Evolutionary conservation across 257 asterid genomes (phyloP).

Genomic region (Parsonsia alboflavescens): DNA sequence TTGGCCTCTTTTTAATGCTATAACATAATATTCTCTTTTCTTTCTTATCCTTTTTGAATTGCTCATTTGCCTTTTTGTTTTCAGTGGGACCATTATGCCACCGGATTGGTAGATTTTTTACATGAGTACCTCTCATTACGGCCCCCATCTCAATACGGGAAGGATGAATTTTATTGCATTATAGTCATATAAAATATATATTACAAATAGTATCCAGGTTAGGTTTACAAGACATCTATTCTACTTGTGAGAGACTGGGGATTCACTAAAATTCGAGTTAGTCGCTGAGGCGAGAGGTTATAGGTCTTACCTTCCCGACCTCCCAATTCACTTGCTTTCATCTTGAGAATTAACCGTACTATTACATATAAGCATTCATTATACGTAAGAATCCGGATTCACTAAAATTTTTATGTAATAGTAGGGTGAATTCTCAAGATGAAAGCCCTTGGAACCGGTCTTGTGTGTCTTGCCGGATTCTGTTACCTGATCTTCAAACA

Average conservation of each 20-base stretch:
- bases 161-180: background rate
- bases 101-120: conserved; percentile 24
- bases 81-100: conserved; percentile 28
- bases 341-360: no score
- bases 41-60: conserved; percentile 25
- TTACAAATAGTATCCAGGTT: no score
- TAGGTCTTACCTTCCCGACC: no score
- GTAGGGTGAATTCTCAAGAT: background rate
- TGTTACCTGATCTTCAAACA: background rate
- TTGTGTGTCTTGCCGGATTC: background rate
- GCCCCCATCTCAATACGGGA: conserved; percentile 14
- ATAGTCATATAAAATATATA: no score
- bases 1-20: conserved; percentile 16
- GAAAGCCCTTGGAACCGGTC: background rate
- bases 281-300: no score
- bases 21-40: conserved; percentile 7
- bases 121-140: conserved; percentile 20
- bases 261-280: no score
- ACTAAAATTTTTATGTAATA: no score
- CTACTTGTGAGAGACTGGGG: no score
- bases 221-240: no score
- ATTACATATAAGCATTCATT: no score
- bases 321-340: no score
- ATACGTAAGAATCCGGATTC: no score
- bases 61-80: conserved; percentile 18